Conservation (phyloP, 129 eudicot genomes). For the Calendula officinalis region DNA sequence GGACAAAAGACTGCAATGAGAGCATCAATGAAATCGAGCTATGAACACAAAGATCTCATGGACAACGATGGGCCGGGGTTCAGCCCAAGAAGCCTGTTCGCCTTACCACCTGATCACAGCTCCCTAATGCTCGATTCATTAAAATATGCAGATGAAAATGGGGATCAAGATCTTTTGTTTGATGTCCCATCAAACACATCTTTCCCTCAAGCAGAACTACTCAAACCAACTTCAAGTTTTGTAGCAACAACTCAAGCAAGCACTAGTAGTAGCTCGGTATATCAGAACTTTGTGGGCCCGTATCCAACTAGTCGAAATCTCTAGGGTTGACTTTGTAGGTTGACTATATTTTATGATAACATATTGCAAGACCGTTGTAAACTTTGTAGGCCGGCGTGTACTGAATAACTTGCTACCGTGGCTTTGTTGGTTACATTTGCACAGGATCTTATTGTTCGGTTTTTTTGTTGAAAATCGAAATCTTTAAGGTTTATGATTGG, state of each 20-base stretch:
- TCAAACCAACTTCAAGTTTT: conserved; percentile 55
- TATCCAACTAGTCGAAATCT: conserved; percentile 38
- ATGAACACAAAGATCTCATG: conserved; percentile 48
- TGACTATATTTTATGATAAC: conserved; percentile 25
- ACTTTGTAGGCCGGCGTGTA: conserved; percentile 33
- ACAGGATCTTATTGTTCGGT: conserved; percentile 32
- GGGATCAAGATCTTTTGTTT: conserved; percentile 74
- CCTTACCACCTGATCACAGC: conserved; percentile 60
- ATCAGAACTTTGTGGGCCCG: conserved; percentile 50
- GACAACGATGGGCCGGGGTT: conserved; percentile 65
- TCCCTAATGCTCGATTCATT: conserved; percentile 61
- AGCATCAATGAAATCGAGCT: conserved; percentile 44
- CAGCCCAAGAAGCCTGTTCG: conserved; percentile 65
- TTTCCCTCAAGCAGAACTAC: conserved; percentile 94
- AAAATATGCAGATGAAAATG: conserved; percentile 45
- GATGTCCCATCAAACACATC: conserved; percentile 81
- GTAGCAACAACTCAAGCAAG: conserved; percentile 71
- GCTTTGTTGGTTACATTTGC: conserved; percentile 40
- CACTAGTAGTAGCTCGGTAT: conserved; percentile 79
- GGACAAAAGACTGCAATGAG: conserved; percentile 59
- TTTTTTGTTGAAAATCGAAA: background rate
- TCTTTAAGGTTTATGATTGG: conserved; percentile 7
- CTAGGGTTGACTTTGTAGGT: conserved; percentile 31
- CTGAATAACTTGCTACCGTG: conserved; percentile 31
- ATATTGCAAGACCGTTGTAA: conserved; percentile 25